Conservation (phyloP, 2,329 filamentous ascomycete genomes). For the Zymoseptoria pseudotritici region DNA sequence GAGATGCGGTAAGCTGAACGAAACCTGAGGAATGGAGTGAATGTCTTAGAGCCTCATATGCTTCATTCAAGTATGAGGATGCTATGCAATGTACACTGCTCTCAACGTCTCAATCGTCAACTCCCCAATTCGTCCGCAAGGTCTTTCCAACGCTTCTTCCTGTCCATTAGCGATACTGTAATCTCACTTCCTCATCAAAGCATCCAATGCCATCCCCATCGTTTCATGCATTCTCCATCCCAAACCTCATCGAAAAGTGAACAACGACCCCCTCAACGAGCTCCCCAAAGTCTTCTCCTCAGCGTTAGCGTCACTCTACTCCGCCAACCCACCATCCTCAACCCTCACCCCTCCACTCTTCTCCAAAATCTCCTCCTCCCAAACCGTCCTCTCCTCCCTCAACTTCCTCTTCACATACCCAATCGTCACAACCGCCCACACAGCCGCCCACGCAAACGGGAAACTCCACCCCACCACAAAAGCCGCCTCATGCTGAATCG, state of each 20-base stretch:
- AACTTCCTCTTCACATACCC: slow-evolving; percentile 37
- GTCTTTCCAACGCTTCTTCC: too few species aligned
- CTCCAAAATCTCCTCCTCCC: slow-evolving; percentile 29
- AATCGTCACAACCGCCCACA: slow-evolving; percentile 41
- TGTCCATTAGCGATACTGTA: too few species aligned
- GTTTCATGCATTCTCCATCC: too few species aligned
- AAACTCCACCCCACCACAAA: slow-evolving; percentile 45
- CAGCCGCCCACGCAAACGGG: slow-evolving; percentile 44
- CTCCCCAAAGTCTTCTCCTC: neutral
- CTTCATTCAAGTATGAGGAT: too few species aligned
- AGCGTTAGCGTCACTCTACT: neutral
- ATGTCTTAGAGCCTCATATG: too few species aligned
- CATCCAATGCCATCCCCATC: too few species aligned
- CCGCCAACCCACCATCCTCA: neutral
- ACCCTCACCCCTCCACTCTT: slow-evolving; percentile 8
- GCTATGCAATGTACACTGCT: too few species aligned
- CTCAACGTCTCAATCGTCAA: too few species aligned
- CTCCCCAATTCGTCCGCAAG: too few species aligned
- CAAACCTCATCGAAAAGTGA: neutral
- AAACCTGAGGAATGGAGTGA: too few species aligned
- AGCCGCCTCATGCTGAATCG: slow-evolving; percentile 40
- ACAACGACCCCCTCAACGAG: neutral
- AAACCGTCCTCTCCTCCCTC: slow-evolving; percentile 28
- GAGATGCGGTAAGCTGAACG: too few species aligned
- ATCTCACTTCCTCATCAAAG: too few species aligned